Base-by-base conservation (phyloP, 2,329 filamentous ascomycete genomes). In the Botrytis porri region DNA sequence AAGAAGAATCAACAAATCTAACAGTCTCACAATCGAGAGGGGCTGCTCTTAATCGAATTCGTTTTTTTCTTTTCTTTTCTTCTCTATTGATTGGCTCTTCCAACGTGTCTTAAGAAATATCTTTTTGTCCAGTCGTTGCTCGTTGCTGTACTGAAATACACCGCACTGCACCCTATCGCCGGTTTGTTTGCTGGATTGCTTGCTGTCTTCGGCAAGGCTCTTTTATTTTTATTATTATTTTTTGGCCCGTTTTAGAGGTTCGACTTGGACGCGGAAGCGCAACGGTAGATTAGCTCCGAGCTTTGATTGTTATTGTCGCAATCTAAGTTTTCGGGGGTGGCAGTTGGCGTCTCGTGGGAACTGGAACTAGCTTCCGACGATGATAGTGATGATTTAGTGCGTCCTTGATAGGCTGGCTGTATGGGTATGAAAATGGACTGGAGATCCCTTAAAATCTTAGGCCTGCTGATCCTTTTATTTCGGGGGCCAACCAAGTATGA, bases 251-350 rank as follows among this genome's bases (percentile, higher is more conserved):
- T 70, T 12, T 61, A 10, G 39, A 29, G 25, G 22, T 59, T 51
- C 12, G 41, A 39, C 51, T 69, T 61, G 69, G 61, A 51, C 63
- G 70, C 63, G 63, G 70, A 61, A 45, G 63, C 39, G 65, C 41
- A 69, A 66, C 39, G 63, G 41, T 57, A 43, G 9, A 57, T 16
- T 25, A 43, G 65, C 65, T 43, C 63, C 63, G 63, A 61, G 35
- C 39, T 54, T 54, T 51, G 45, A 41, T 48, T 29, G 32, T 69
- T 61, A 54, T 51, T 12, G 63, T 72, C 41, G 70, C 63, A 69
- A 69, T 69, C 22, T 67, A 61, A 61, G 25, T 32, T 72, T 72
- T 72, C 41, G 41, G 64, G 70, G 70, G 67, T 59, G 39, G 67
- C 35, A 37, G 20, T 69, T 51, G 63, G 63, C 70, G 63, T 69